Evolutionary conservation across 495 filamentous ascomycete species (phyloP).

Genomic region (Daldinia decipiens): DNA sequence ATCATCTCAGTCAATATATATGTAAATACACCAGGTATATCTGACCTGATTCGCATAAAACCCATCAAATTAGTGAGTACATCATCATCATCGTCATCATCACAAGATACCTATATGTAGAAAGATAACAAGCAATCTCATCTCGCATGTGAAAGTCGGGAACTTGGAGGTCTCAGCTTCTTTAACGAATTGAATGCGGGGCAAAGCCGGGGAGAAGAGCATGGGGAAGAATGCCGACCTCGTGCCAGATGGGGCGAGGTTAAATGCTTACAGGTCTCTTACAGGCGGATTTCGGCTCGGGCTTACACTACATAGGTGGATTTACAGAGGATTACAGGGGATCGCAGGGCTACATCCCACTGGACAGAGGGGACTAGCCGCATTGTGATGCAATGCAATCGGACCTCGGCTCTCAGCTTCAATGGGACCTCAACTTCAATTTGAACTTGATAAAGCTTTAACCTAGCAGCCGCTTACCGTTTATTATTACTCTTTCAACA

Average conservation of each 20-base stretch:
- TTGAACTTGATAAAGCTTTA: slow-evolving; percentile 4
- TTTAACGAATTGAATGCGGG: slow-evolving; percentile 36
- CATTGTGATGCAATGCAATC: slow-evolving; percentile 51
- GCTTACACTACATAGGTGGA: background rate
- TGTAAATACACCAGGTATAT: too few species aligned
- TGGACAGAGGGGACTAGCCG: slow-evolving; percentile 20
- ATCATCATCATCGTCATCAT: background rate
- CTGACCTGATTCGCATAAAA: background rate
- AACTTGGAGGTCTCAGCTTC: background rate
- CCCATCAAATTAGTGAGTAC: background rate
- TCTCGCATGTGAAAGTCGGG: slow-evolving; percentile 36
- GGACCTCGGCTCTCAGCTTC: slow-evolving; percentile 47
- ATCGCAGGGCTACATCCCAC: slow-evolving; percentile 16
- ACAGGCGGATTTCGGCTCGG: slow-evolving; percentile 5
- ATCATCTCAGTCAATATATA: too few species aligned
- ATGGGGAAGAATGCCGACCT: slow-evolving; percentile 31
- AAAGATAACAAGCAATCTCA: background rate
- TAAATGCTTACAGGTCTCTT: background rate
- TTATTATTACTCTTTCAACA: background rate
- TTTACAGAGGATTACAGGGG: background rate
- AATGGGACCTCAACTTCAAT: slow-evolving; percentile 2
- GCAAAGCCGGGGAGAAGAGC: slow-evolving; percentile 26
- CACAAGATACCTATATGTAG: background rate
- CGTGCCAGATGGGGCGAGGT: slow-evolving; percentile 17
- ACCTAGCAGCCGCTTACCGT: background rate